Percentiles rank a stretch among this genome's conserved stretches.
These are phyloP conservation scores for Puccinia triticina DNA, from an alignment of 1,284 basidiomycete genomes.

Conservation along the genomic window DNA sequence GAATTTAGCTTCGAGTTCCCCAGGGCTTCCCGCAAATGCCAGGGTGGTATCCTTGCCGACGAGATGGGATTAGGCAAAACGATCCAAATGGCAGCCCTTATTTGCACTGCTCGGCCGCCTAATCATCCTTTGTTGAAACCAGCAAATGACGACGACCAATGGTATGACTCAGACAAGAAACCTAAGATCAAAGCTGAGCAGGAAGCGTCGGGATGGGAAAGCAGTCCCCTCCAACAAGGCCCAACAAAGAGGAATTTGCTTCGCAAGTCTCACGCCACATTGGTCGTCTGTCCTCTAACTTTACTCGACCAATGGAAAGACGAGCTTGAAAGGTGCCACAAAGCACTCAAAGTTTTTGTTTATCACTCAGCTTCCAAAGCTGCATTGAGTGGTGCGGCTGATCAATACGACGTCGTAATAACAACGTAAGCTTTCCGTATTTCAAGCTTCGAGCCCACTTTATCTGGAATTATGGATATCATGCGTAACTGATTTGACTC, in stretches of 20 bases:
- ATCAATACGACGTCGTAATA: constrained; percentile 52
- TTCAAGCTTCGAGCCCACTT: neutral
- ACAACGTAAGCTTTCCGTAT: constrained; percentile 24
- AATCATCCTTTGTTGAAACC: constrained; percentile 1
- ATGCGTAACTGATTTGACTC: neutral
- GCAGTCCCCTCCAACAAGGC: neutral
- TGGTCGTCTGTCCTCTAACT: constrained; percentile 91
- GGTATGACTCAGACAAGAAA: neutral
- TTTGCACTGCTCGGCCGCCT: constrained; percentile 70
- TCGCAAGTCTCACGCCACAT: constrained; percentile 64
- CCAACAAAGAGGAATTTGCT: neutral
- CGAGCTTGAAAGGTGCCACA: constrained; percentile 71
- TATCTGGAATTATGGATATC: neutral
- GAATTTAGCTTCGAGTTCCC: constrained; percentile 87
- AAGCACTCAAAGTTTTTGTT: constrained; percentile 69
- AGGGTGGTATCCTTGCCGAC: constrained; percentile 84
- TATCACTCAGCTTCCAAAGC: constrained; percentile 85
- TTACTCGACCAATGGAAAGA: constrained; percentile 86
- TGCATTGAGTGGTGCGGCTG: constrained; percentile 69
- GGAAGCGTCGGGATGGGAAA: neutral
- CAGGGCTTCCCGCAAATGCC: constrained; percentile 74
- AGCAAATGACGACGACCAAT: constrained; percentile 59
- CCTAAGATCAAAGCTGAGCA: neutral
- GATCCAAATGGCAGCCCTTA: constrained; percentile 88
- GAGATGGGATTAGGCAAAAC: constrained; percentile 94